phyloP scores from a whole-genome alignment of 2,329 filamentous ascomycete genomes.

The Aspergillus sp. region DNA sequence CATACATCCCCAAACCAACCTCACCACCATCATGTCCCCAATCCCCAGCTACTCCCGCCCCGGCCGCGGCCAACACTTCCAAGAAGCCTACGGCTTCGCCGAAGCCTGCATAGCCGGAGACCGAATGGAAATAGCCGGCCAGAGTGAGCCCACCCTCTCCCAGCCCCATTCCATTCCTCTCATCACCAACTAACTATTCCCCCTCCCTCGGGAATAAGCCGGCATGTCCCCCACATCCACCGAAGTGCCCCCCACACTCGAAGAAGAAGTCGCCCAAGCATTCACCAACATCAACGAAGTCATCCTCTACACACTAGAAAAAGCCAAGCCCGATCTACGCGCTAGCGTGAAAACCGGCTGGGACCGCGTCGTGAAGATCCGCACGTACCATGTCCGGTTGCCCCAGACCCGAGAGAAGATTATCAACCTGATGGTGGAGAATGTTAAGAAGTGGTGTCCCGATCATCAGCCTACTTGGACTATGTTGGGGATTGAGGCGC shows the following conservation, averaged over 20 bases:
- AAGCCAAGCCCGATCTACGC: not conserved
- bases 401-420: not conserved
- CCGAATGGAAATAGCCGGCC: slow-evolving; percentile 7
- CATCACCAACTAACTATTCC: too few species aligned
- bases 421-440: slow-evolving; percentile 4
- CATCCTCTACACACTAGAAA: slow-evolving; percentile 3
- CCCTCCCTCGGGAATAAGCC: not conserved
- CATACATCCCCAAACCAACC: not conserved
- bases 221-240: slow-evolving; percentile 7
- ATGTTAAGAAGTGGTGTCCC: slow-evolving; percentile 2
- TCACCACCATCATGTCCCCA: not conserved
- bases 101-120: slow-evolving; percentile 8
- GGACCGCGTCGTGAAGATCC: slow-evolving; percentile 3
- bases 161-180: not conserved
- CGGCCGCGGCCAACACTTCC: slow-evolving; percentile 8
- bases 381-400: slow-evolving; percentile 5
- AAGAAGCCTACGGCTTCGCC: slow-evolving; percentile 4
- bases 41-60: slow-evolving; percentile 9
- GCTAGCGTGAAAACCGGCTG: not conserved
- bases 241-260: not conserved
- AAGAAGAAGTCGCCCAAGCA: slow-evolving; percentile 6
- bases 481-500: slow-evolving; percentile 4
- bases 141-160: not conserved
- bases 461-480: slow-evolving; percentile 7
- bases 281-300: slow-evolving; percentile 10